Evolutionary conservation across 441 rosid genomes (phyloP), one percentile per base, ranked within the genome.

Genomic region (Eruca vesicaria): DNA sequence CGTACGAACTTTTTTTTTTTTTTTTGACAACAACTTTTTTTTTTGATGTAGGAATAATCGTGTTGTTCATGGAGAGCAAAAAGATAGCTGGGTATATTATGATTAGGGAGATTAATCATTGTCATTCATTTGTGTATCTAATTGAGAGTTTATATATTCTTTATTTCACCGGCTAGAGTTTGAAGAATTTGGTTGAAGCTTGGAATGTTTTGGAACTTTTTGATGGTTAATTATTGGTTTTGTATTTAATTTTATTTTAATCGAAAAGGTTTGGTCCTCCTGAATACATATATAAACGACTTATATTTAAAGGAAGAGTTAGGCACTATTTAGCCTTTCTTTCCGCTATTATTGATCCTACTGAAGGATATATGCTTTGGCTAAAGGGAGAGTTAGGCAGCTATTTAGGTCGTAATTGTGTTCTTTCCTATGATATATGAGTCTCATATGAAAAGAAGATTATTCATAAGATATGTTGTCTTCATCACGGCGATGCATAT

Each of bases 121-220:
- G 59, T 62, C 36, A 5, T 70, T 15, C 26, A 57, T 28, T 7
- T 45, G 35, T 64, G 63, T 56, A 57, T 64, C 60, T 23, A 18
- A 65, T 50, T 71, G 72, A 71, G 62, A 63, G 56, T 16, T 53
- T 15, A 12, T 56, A 18, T 57, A 15, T 57, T 65, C 16, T 65
- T 41, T 65, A 58, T 20, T 41, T 58, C 23, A 64, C 33, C 3
- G 53, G 56, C 55, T 57, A 57, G 56, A 33, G 72, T 71, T 65
- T 77, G 80, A 57, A 33, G 71, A 64, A 58, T 48, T 55, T 71
- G 68, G 67, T 65, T 65, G 63, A 55, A 48, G 72, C 63, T 77
- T 77, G 29, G 18, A 65, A 35, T 59, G 63, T 41, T 41, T 41
- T 14, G 16, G 16, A 41, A 41, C 48, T 58, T 71, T 29, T 71